Evolutionary conservation across 768 basidiomycete genomes (phyloP).

Genomic region (Solioccasus polychromus): DNA sequence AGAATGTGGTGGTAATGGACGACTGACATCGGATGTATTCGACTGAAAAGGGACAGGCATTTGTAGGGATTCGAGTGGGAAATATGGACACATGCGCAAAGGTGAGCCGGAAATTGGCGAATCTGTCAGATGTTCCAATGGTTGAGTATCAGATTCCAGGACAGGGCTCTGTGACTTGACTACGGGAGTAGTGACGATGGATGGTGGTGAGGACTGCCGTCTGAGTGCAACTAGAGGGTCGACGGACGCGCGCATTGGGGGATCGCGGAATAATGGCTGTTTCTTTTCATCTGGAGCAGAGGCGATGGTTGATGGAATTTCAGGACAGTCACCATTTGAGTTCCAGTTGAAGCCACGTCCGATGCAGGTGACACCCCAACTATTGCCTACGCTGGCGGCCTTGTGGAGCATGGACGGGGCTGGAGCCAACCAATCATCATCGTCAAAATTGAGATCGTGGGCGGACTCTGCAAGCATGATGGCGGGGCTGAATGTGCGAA

Average conservation of each 20-base stretch:
- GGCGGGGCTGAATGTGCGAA: not conserved
- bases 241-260: constrained; percentile 4
- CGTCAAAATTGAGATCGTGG: constrained; percentile 64
- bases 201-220: constrained; percentile 13
- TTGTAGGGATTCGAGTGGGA: constrained; percentile 23
- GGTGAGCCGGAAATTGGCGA: constrained; percentile 31
- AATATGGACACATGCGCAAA: constrained; percentile 34
- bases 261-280: constrained; percentile 13
- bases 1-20: constrained; percentile 40
- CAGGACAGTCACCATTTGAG: constrained; percentile 35
- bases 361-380: constrained; percentile 84
- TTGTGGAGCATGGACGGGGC: constrained; percentile 52
- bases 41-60: constrained; percentile 21
- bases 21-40: constrained; percentile 19
- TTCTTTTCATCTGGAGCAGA: constrained; percentile 8
- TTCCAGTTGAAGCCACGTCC: constrained; percentile 82
- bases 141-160: constrained; percentile 28
- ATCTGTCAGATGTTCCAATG: constrained; percentile 27
- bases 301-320: constrained; percentile 4
- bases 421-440: constrained; percentile 64
- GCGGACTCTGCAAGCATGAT: constrained; percentile 59
- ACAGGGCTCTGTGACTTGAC: constrained; percentile 24
- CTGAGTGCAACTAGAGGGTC: constrained; percentile 8
- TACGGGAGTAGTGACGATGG: constrained; percentile 18
- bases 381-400: constrained; percentile 66